Base-by-base conservation (phyloP, 2,329 filamentous ascomycete species). In the Talaromyces atroroseus region DNA sequence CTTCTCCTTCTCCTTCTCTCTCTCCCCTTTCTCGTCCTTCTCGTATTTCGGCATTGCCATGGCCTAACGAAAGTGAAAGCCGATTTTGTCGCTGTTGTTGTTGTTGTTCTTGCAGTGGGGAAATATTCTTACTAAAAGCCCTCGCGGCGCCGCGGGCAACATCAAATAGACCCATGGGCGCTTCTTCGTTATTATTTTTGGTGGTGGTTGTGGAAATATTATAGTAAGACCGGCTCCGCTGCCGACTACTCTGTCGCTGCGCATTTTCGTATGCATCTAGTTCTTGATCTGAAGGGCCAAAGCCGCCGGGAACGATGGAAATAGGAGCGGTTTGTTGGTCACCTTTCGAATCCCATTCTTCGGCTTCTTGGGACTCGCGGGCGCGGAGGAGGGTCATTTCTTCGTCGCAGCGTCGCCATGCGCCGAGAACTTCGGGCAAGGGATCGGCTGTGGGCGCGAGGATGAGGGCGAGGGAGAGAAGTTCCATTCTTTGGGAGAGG, bases 381-480 rank as follows among this genome's bases (percentile, higher is more conserved):
- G 76, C 72, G 49, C 82, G 77, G 11, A 85, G 73, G 1, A 73
- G 70, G 12, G 72, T 77, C 68, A 83, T 76, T 64, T 86, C 82
- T 60, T 82, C 80, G 66, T 87, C 84, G 65, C 81, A 84, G 46
- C 82, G 76, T 51, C 82, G 81, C 83, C 84, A 87, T 21, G 82
- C 82, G 6, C 74, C 76, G 0, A 87, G 74, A 24, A 86, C 82
- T 62, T 86, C 83, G 11, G 82, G 79, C 0, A 87, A 74, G 2
- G 80, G 71, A 40, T 76, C 79, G 1, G 78, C 73, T 0, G 77
- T 73, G 1, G 84, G 83, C 2, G 81, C 80, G 10, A 86, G 77
- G n/a, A 82, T 72, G 4, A 87, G 74, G 2, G 84, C 79, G 51
- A 84, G 78, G 5, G 82, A 84, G 18, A 87, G 78, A 3, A 87